phyloP scores from a whole-genome alignment of 306 rosid species.

The Neltuma alba region DNA sequence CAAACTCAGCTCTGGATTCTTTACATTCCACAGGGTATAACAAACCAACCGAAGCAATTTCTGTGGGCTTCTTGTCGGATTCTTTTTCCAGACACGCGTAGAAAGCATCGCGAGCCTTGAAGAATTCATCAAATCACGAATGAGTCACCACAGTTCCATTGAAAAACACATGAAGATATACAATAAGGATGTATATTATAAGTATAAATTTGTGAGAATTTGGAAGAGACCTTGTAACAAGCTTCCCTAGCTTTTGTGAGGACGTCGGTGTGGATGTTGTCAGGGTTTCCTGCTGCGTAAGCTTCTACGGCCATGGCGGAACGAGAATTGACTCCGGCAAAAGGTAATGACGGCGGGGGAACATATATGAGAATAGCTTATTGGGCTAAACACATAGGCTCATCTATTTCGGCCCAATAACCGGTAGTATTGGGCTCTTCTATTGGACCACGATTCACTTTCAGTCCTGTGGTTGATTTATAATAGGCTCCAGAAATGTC shows the following conservation, averaged over 20 bases:
- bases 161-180: background rate
- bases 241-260: constrained; percentile 74
- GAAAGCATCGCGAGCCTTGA: constrained; percentile 91
- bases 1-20: constrained; percentile 55
- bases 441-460: background rate
- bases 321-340: background rate
- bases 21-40: constrained; percentile 80
- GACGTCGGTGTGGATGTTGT: constrained; percentile 64
- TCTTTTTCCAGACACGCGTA: constrained; percentile 74
- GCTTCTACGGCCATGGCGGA: constrained; percentile 64
- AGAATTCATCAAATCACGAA: constrained; percentile 27
- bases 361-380: background rate
- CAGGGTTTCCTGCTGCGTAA: constrained; percentile 49
- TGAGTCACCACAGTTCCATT: background rate
- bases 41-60: constrained; percentile 83
- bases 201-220: background rate
- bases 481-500: no score
- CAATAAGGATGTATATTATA: background rate
- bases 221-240: constrained; percentile 72
- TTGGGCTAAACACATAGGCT: no score
- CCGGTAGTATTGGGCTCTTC: background rate
- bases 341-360: background rate
- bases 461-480: no score
- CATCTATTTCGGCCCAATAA: background rate
- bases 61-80: constrained; percentile 79